These are phyloP conservation scores for Fusarium bactridioides DNA, from an alignment of 2,329 filamentous ascomycete species.

Conservation along the genomic window DNA sequence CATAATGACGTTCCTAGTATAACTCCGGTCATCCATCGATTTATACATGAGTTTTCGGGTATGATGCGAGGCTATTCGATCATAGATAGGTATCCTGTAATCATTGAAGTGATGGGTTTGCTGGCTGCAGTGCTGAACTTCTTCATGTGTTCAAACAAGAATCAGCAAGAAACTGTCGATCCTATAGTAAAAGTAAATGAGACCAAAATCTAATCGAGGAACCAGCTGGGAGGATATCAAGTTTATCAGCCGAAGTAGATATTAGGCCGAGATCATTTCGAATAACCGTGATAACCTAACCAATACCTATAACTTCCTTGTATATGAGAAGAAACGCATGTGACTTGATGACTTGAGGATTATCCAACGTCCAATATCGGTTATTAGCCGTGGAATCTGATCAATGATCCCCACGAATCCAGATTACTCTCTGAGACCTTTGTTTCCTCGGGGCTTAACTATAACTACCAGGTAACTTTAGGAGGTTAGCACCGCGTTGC, in stretches of 20 bases:
- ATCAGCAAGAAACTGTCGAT: background rate
- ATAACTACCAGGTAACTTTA: background rate
- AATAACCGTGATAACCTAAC: background rate
- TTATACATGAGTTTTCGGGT: background rate
- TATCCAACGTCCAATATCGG: background rate
- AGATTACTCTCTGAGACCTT: background rate
- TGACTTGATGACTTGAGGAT: background rate
- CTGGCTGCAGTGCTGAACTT: background rate
- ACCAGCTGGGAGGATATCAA: background rate
- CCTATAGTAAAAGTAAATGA: background rate
- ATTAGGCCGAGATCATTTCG: background rate
- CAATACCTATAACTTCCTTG: background rate
- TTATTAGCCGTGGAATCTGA: background rate
- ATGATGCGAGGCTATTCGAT: background rate
- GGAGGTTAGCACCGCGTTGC: background rate
- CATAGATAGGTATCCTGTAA: background rate
- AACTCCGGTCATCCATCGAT: background rate
- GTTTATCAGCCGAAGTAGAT: background rate
- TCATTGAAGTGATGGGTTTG: background rate
- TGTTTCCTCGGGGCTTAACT: background rate
- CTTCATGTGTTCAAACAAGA: background rate
- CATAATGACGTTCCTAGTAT: background rate
- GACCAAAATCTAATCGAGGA: background rate
- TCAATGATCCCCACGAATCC: background rate
- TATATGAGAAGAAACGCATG: background rate